Conservation (phyloP, 2,329 filamentous ascomycete genomes). For the Cladosporium phlei region DNA sequence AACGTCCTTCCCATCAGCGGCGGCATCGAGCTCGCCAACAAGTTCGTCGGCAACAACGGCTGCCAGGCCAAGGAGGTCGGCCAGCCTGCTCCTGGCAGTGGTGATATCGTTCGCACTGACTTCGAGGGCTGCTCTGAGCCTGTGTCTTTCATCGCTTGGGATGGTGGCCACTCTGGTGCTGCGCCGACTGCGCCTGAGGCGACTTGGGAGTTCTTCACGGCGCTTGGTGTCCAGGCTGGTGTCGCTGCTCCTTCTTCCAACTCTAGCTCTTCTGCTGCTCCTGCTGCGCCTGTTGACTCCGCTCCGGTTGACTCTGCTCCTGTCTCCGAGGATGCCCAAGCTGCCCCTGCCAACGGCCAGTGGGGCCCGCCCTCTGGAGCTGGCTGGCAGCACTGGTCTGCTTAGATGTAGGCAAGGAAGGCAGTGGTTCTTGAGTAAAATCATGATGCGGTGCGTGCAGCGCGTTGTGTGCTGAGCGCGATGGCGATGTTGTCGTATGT, state of each 20-base stretch:
- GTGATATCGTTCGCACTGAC: conserved; percentile 4
- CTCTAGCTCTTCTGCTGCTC: conserved; percentile 1
- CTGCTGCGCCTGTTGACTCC: neutral
- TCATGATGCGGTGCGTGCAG: too few species aligned
- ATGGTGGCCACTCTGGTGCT: conserved; percentile 6
- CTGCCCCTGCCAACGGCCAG: neutral
- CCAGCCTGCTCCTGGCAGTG: conserved; percentile 2
- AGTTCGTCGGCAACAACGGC: conserved; percentile 11
- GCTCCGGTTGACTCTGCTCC: neutral
- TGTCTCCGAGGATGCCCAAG: neutral
- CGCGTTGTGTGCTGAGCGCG: too few species aligned
- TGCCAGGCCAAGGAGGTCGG: conserved; percentile 6
- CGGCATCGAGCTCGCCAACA: conserved; percentile 8
- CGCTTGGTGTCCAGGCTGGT: neutral
- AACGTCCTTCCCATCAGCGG: conserved; percentile 8
- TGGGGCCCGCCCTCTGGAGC: neutral
- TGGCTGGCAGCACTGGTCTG: neutral
- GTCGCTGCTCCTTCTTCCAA: neutral
- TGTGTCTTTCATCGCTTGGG: conserved; percentile 12
- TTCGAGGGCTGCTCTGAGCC: conserved; percentile 10
- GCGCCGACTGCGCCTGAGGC: conserved; percentile 7
- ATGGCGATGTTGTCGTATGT: too few species aligned
- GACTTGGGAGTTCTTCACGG: conserved; percentile 11
- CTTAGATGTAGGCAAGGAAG: neutral
- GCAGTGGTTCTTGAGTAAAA: too few species aligned